Evolutionary conservation across 495 filamentous ascomycete species (phyloP), one percentile per base, ranked within the genome.

Genomic region (Tuber indicum): DNA sequence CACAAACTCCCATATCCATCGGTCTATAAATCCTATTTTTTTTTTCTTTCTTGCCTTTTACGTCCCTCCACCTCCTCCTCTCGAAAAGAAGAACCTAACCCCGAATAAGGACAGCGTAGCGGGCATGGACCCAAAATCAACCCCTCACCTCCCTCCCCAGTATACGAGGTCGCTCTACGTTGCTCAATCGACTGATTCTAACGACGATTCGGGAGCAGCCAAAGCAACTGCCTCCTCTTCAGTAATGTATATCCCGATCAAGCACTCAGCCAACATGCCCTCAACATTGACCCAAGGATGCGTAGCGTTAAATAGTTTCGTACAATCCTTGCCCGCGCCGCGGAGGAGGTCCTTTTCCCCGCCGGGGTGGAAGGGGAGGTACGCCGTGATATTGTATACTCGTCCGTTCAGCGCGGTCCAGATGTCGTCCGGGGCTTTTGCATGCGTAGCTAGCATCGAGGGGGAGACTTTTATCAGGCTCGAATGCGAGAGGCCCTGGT

Each of bases 241-340:
- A 7, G 88, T 87, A 58, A 98, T 93, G 84, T 93, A 85, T 45
- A 97, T 90, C 1, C 96, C 96, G 6, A 99, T 88, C 78, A 97
- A 81, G 84, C 95, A 98, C 81, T 91, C 89, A 41, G 90, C 89
- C 74, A 99, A 85, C 89, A 99, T 97, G 6, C 91, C 92, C 86
- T 98, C 96, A 87, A 93, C 97, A 81, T 97, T 99, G 16, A 99
- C 95, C 96, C 96, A 99, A 26, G 95, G 94, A 87, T 99, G 96
- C 39, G 94, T 89, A 86, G 97, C 94, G 78, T 91, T 90, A 84
- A 99, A 98, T 82, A 99, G 80, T 86, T 90, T 90, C 9, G 88
- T 90, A 49, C 90, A 93, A 82, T 94, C 91, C 78, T 89, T 88
- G 26, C 93, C 96, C 2, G 94, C 95, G 23, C 88, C 91, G 39